Evolutionary conservation across 1,139 yeast species (phyloP).

Genomic region (Spencermartinsiella ligniputridi): DNA sequence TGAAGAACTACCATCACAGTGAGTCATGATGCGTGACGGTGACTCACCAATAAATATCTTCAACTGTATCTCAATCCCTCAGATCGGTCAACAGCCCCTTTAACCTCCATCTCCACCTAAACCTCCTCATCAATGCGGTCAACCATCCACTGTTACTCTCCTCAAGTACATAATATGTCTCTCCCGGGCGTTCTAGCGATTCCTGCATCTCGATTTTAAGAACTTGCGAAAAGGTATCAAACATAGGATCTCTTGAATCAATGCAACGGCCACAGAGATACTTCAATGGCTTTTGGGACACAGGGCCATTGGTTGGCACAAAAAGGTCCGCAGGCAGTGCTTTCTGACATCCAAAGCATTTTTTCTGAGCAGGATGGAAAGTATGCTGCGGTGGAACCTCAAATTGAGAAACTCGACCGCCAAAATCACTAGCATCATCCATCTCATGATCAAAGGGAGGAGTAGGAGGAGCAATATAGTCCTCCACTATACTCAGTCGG

Average conservation of each 20-base stretch:
- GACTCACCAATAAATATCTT: no score
- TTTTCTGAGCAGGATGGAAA: neutral
- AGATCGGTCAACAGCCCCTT: neutral
- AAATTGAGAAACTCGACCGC: neutral
- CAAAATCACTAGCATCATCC: neutral
- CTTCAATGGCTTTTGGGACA: neutral
- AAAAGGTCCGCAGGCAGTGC: neutral
- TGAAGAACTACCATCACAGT: no score
- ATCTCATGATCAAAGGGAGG: neutral
- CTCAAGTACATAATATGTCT: neutral
- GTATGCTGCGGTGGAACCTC: neutral
- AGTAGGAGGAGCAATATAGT: constrained; percentile 1
- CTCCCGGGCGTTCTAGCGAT: neutral
- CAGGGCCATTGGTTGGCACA: neutral
- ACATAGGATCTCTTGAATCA: neutral
- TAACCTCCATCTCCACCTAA: neutral
- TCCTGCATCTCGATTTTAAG: neutral
- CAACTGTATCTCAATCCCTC: neutral
- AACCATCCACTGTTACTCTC: neutral
- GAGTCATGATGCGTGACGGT: no score
- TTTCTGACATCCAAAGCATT: neutral
- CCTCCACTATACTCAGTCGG: neutral
- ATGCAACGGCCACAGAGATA: neutral
- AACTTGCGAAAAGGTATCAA: neutral
- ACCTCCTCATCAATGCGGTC: neutral